phyloP scores from a whole-genome alignment of 129 eudicot species.

The Glebionis coronaria region DNA sequence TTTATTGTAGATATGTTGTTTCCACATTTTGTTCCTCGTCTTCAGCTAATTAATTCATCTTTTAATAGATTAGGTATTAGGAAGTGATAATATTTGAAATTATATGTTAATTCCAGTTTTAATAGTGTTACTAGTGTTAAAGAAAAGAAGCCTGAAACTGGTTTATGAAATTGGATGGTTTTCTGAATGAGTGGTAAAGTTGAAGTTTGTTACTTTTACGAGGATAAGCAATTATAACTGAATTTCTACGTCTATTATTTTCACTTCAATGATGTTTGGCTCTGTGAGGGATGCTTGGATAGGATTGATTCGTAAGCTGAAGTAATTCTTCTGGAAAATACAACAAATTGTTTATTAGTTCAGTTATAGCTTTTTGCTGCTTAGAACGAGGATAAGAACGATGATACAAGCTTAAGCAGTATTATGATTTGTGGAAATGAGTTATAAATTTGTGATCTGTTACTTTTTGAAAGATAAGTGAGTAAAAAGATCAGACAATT shows the following conservation, averaged over 20 bases:
- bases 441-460: slow-evolving; percentile 24
- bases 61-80: neutral
- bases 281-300: no score
- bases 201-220: no score
- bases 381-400: neutral
- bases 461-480: slow-evolving; percentile 14
- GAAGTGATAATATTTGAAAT: neutral
- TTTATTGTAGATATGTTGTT: no score
- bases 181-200: no score
- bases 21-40: neutral
- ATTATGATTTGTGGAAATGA: neutral
- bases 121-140: neutral
- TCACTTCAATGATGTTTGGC: no score
- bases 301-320: no score
- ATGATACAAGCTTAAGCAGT: no score
- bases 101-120: neutral
- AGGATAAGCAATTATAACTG: neutral
- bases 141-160: neutral
- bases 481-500: neutral
- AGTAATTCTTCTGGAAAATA: no score
- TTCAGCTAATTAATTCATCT: neutral
- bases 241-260: no score
- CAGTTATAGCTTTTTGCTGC: neutral
- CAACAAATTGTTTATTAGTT: neutral
- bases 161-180: no score